phyloP scores from a whole-genome alignment of 768 basidiomycete species.

The Pleurotus salmoneostramineus region DNA sequence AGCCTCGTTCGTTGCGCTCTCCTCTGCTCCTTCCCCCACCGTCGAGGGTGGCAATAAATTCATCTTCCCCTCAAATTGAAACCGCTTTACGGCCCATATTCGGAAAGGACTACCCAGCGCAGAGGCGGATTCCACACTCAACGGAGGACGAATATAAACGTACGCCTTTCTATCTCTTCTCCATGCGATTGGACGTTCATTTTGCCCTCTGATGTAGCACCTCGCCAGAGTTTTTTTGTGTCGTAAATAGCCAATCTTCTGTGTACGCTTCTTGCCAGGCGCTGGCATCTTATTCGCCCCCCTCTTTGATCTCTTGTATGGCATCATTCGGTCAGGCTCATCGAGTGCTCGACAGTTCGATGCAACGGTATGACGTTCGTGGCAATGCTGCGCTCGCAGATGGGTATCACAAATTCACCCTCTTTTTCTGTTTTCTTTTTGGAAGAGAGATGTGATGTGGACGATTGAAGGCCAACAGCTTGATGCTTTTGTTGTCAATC shows the following conservation, averaged over 20 bases:
- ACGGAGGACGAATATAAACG: conserved; percentile 1
- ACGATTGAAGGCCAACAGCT: too few species aligned
- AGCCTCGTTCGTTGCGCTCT: too few species aligned
- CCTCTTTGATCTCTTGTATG: background rate
- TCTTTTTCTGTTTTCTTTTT: background rate
- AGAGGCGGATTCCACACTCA: too few species aligned
- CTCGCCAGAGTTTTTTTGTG: background rate
- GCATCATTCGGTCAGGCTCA: background rate
- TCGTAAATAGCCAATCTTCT: background rate
- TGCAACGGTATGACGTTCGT: background rate
- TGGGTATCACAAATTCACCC: background rate
- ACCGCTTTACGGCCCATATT: too few species aligned
- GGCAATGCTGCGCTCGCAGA: background rate
- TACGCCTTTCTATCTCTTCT: conserved; percentile 17
- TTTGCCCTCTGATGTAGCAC: background rate
- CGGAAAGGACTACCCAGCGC: too few species aligned
- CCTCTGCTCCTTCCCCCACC: too few species aligned
- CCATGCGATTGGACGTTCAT: background rate
- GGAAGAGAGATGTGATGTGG: background rate
- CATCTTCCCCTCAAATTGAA: too few species aligned
- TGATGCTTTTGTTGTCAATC: too few species aligned
- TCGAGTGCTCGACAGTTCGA: background rate
- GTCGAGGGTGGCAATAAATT: too few species aligned
- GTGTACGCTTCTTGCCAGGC: background rate
- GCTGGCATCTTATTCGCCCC: background rate